A percentile compares a stretch with the other conserved stretches of the same genome.
Conservation (phyloP, 345 rosid genomes). For the Eutrema heterophyllum region DNA sequence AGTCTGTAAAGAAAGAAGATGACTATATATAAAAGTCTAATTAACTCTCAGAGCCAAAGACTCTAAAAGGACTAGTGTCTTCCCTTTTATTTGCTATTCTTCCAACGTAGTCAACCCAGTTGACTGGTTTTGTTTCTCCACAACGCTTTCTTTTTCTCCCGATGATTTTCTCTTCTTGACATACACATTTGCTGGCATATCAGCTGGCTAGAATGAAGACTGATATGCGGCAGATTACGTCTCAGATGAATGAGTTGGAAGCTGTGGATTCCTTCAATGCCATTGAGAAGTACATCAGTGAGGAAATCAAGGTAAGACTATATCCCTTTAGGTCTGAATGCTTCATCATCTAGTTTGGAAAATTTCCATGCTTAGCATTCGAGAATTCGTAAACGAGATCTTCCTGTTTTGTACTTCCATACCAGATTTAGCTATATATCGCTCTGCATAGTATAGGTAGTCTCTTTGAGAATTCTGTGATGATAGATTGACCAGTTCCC, state of each 20-base stretch:
- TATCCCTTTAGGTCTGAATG: constrained; percentile 9
- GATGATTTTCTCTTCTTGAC: too few species aligned
- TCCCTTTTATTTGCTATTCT: too few species aligned
- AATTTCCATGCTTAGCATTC: not conserved
- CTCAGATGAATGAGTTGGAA: constrained; percentile 81
- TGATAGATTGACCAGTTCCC: not conserved
- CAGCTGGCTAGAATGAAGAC: constrained; percentile 79
- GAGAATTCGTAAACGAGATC: not conserved
- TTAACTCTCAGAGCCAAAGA: too few species aligned
- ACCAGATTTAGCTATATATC: not conserved
- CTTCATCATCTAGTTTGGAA: not conserved
- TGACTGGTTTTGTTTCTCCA: too few species aligned
- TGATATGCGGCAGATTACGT: constrained; percentile 57
- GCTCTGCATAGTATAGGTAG: not conserved
- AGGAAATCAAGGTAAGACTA: constrained; percentile 59
- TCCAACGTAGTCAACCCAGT: too few species aligned
- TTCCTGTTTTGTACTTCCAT: not conserved
- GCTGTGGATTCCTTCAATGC: constrained; percentile 86
- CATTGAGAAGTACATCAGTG: constrained; percentile 68
- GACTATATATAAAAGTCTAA: too few species aligned
- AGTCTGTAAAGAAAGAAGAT: too few species aligned
- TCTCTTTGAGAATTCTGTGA: not conserved
- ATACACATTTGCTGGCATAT: too few species aligned
- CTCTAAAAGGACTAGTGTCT: too few species aligned
- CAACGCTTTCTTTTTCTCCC: too few species aligned